Evolutionary conservation across 1,284 basidiomycete species (phyloP), one percentile per base, ranked within the genome.

Genomic region (Cutaneotrichosporon cavernicola): DNA sequence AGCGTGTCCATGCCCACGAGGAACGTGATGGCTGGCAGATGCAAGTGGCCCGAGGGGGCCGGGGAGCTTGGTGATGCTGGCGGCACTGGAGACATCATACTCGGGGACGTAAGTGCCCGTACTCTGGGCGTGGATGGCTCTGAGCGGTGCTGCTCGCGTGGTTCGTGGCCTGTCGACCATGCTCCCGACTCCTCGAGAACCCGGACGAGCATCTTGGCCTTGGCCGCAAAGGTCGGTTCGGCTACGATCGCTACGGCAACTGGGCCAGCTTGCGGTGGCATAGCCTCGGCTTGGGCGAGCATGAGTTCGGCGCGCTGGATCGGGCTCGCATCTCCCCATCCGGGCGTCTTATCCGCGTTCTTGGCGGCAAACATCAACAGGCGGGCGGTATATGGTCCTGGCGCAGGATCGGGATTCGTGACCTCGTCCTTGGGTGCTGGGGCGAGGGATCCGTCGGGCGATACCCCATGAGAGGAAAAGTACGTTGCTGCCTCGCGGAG

Each of bases 1-100:
- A 98, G 84, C 1, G 96, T 99, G 75, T 99, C 96, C 61, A 88
- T 86, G 10, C 95, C 95, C 61, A 96, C 82, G 30, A 92, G 79
- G 67, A 80, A 81, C 0, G 71, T 72, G 36, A 78, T 60, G 2
- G 65, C 50, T 10, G 58, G 60, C 13, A 13, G 21, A 18, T n/a
- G 31, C 9, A 50, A n/a, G n/a, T 51, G 2, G n/a, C 30, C 50
- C 3, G 56, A 13, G 14, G 57, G 1, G n/a, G 43, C 30, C 8
- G 61, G 26, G 3, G 50, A 6, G 22, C 50, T 9, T 2, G 22
- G 51, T 18, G 51, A 18, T 4, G 51, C 26, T 8, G 51, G 14
- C 2, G 31, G 18, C 6, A 31, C 14, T 7, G 51, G 18, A 1
- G 51, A 34, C 5, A 16, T 16, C 31, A 31, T 13, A 16, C 30